These are phyloP conservation scores for Pyrus bretschneideri DNA, from an alignment of 306 rosid genomes.

Conservation along the genomic window DNA sequence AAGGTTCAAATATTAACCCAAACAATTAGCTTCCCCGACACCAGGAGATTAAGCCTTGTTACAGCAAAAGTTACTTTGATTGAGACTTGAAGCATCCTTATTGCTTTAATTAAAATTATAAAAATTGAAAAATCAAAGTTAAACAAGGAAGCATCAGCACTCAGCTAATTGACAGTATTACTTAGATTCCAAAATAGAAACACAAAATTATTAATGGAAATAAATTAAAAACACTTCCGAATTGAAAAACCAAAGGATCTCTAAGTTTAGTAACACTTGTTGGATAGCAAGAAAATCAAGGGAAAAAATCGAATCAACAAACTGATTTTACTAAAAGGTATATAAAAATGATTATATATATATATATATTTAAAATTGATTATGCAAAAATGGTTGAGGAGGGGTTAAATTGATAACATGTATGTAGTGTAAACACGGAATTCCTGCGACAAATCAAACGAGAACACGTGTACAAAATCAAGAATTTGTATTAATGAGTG, in stretches of 20 bases:
- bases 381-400: too few species aligned
- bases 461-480: too few species aligned
- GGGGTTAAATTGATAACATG: too few species aligned
- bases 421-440: too few species aligned
- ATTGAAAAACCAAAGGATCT: neutral
- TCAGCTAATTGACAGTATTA: neutral
- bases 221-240: neutral
- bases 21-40: too few species aligned
- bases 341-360: too few species aligned
- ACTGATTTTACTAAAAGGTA: neutral
- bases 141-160: neutral
- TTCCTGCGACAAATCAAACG: too few species aligned
- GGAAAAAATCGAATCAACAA: neutral
- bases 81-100: neutral
- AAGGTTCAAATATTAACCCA: too few species aligned
- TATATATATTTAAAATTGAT: too few species aligned
- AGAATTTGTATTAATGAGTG: too few species aligned
- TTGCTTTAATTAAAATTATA: neutral
- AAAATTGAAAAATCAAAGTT: neutral
- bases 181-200: neutral
- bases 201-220: neutral
- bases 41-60: too few species aligned
- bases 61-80: too few species aligned
- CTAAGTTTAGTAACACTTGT: neutral
- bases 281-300: constrained; percentile 6